phyloP scores from a whole-genome alignment of 2,329 filamentous ascomycete genomes.

The Paramyrothecium roridum region DNA sequence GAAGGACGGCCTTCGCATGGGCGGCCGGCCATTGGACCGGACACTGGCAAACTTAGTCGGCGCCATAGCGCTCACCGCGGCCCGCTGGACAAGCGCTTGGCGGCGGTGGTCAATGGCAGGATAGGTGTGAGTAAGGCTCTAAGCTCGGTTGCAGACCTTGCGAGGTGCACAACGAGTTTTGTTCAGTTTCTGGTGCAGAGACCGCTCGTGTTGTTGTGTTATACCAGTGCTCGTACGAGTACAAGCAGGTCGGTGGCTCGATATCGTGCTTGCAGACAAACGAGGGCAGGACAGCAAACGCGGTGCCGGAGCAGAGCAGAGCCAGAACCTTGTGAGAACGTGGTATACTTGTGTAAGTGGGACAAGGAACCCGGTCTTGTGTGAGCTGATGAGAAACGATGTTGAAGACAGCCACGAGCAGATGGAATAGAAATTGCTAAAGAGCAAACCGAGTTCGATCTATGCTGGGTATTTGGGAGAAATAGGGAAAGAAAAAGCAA shows the following conservation, averaged over 20 bases:
- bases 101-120: conserved; percentile 5
- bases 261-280: too few species aligned
- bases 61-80: conserved; percentile 22
- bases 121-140: conserved; percentile 1
- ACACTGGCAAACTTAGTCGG: conserved; percentile 39
- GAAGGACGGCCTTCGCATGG: conserved; percentile 29
- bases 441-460: too few species aligned
- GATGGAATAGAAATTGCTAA: neutral
- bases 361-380: neutral
- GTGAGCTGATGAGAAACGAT: neutral
- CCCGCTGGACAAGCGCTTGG: conserved; percentile 5
- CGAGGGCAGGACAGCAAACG: too few species aligned
- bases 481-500: too few species aligned
- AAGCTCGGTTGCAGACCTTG: neutral
- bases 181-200: too few species aligned
- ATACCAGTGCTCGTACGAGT: too few species aligned
- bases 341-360: neutral
- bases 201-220: too few species aligned
- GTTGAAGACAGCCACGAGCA: neutral
- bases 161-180: too few species aligned
- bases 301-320: too few species aligned
- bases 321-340: too few species aligned
- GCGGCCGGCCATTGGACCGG: conserved; percentile 37
- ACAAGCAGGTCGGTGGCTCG: too few species aligned
- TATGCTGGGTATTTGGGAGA: too few species aligned